Percentiles rank a stretch among this genome's conserved stretches.
Evolutionary conservation across 257 asterid genomes (phyloP).

Genomic region (Handroanthus guayacan): DNA sequence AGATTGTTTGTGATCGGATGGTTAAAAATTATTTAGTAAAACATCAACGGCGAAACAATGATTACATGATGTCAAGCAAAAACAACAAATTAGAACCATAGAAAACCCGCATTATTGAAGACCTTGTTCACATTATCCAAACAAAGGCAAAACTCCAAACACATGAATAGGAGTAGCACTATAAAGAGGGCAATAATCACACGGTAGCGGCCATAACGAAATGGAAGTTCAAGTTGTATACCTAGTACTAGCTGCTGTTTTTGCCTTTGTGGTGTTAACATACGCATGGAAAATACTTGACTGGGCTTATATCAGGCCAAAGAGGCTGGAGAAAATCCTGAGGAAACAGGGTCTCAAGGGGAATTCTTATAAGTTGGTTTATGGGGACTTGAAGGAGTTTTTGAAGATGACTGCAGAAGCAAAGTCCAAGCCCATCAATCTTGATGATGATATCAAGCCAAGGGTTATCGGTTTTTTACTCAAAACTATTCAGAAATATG

Average conservation of each 20-base stretch:
- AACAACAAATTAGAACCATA: no score
- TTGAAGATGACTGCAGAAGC: slow-evolving; percentile 1
- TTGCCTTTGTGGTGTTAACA: neutral
- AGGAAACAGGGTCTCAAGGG: slow-evolving; percentile 40
- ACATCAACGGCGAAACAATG: no score
- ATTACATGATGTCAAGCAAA: no score
- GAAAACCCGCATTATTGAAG: no score
- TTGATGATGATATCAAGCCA: slow-evolving; percentile 47
- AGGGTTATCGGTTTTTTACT: slow-evolving; percentile 24
- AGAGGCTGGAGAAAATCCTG: slow-evolving; percentile 27
- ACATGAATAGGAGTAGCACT: no score
- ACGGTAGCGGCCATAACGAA: neutral
- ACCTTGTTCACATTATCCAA: neutral
- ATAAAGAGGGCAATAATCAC: no score
- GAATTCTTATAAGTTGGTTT: slow-evolving; percentile 23
- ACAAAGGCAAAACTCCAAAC: no score
- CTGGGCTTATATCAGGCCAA: slow-evolving; percentile 33
- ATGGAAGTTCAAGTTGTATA: slow-evolving; percentile 30
- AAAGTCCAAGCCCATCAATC: slow-evolving; percentile 41
- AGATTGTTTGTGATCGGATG: no score
- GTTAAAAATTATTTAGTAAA: no score
- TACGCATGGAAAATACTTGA: slow-evolving; percentile 23
- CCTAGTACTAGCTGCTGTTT: neutral
- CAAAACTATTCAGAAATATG: slow-evolving; percentile 42
- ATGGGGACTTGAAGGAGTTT: slow-evolving; percentile 38